Percentiles rank a stretch among this genome's conserved stretches.
Evolutionary conservation across 768 basidiomycete species (phyloP).

Genomic region (Amanita phalloides): DNA sequence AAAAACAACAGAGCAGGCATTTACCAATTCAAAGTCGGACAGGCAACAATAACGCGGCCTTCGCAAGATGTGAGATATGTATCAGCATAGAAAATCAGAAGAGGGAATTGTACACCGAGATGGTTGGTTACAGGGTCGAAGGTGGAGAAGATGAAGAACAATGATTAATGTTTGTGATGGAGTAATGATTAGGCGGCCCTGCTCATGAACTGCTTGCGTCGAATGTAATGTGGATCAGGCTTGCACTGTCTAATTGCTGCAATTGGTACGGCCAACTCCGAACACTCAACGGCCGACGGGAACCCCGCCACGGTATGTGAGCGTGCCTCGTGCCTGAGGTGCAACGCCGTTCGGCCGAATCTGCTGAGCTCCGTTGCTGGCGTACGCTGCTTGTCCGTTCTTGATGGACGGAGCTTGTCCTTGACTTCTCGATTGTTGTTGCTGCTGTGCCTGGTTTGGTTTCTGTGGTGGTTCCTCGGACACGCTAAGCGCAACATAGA

Average conservation of each 20-base stretch:
- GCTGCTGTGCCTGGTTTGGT: slow-evolving; percentile 23
- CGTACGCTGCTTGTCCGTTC: slow-evolving; percentile 21
- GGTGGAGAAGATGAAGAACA: neutral
- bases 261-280: neutral
- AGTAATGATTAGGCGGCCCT: slow-evolving; percentile 2
- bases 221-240: neutral
- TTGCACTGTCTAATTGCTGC: neutral
- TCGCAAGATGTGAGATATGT: neutral
- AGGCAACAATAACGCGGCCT: neutral
- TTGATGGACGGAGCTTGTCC: neutral
- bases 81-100: neutral
- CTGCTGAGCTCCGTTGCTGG: slow-evolving; percentile 23
- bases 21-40: neutral
- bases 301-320: slow-evolving; percentile 26
- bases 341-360: slow-evolving; percentile 11
- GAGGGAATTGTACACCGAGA: neutral
- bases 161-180: neutral
- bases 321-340: slow-evolving; percentile 17
- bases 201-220: neutral
- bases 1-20: neutral
- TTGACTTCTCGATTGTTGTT: slow-evolving; percentile 11
- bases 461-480: slow-evolving; percentile 29
- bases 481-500: slow-evolving; percentile 81
- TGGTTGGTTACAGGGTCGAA: neutral
- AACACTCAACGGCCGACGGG: slow-evolving; percentile 24